Evolutionary conservation across 106 monocot species (phyloP).

Genomic region (Cymbidium sinense): DNA sequence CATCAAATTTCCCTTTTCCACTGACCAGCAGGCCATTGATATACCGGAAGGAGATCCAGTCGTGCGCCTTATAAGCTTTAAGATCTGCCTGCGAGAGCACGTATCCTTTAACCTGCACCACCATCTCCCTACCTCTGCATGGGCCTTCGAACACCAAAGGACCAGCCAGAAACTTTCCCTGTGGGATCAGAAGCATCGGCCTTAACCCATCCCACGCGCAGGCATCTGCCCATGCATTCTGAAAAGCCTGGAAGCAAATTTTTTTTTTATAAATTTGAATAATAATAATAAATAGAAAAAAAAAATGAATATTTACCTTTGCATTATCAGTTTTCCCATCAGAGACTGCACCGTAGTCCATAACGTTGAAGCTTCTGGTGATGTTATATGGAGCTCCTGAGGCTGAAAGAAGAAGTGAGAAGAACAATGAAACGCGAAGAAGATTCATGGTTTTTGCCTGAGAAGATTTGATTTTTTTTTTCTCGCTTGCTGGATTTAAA

Average conservation of each 20-base stretch:
- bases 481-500: neutral
- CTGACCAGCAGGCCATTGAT: slow-evolving; percentile 3
- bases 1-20: slow-evolving; percentile 12
- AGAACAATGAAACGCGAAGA: neutral
- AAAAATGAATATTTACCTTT: neutral
- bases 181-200: neutral
- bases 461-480: too few relatives aligned
- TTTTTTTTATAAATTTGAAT: too few relatives aligned
- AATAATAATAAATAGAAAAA: too few relatives aligned
- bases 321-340: slow-evolving; percentile 9
- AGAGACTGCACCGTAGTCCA: slow-evolving; percentile 6
- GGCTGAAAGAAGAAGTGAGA: neutral
- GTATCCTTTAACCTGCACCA: slow-evolving; percentile 3
- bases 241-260: neutral
- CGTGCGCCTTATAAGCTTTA: neutral
- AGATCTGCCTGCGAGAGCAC: slow-evolving; percentile 6
- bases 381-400: neutral
- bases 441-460: neutral
- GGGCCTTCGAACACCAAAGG: slow-evolving; percentile 6
- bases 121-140: neutral
- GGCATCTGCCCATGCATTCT: neutral
- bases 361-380: slow-evolving; percentile 7
- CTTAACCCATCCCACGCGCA: neutral
- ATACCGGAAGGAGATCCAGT: slow-evolving; percentile 10
- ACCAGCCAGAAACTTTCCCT: slow-evolving; percentile 2